phyloP scores from a whole-genome alignment of 176 grass and related monocot genomes.

The Triticum timopheevii region DNA sequence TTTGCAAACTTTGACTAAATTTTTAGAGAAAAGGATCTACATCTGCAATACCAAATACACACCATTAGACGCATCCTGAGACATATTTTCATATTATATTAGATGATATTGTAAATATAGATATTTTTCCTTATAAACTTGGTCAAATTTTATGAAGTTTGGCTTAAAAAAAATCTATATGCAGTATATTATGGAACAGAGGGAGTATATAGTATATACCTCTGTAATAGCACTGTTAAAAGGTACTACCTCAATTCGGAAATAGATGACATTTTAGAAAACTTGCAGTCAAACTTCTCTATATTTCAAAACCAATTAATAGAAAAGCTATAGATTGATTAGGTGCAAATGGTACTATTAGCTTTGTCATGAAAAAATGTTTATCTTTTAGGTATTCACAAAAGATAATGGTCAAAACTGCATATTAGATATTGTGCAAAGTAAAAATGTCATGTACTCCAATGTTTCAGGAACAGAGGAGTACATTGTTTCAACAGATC shows the following conservation, averaged over 20 bases:
- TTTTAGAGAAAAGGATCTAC: not conserved
- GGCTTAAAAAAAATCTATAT: not conserved
- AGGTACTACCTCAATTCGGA: not conserved
- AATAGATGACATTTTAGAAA: not conserved
- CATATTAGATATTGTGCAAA: not conserved
- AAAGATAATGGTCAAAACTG: not conserved
- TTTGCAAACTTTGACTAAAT: not conserved
- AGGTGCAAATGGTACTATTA: not conserved
- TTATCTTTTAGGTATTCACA: not conserved
- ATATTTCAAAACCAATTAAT: not conserved
- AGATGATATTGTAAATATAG: not conserved
- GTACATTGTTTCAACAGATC: not conserved
- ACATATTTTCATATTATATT: not conserved
- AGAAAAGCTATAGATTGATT: not conserved
- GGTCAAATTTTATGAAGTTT: not conserved
- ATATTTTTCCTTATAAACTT: not conserved
- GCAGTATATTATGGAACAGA: not conserved
- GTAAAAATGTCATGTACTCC: not conserved
- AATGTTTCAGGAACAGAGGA: not conserved
- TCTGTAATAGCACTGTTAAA: not conserved
- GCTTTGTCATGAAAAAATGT: not conserved
- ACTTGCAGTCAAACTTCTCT: not conserved
- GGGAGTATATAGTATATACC: not conserved
- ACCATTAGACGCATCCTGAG: not conserved
- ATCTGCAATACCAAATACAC: not conserved